Evolutionary conservation across 768 basidiomycete species (phyloP).

Genomic region (Lactarius hatsudake): DNA sequence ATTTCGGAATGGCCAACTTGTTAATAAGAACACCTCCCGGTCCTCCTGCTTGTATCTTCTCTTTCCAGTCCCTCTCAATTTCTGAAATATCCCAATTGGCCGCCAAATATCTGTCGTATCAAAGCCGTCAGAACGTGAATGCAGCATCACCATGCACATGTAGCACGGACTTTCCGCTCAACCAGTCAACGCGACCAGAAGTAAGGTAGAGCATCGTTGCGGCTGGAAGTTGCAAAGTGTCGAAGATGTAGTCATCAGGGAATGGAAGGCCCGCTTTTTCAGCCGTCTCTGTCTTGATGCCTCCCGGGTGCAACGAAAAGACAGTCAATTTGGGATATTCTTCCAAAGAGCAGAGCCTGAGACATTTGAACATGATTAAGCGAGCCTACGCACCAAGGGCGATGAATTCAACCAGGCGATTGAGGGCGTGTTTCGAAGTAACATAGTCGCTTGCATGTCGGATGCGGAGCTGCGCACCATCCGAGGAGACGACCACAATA

Average conservation of each 20-base stretch:
- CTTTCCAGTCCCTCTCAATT: background rate
- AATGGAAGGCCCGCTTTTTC: background rate
- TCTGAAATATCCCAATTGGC: background rate
- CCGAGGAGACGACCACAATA: background rate
- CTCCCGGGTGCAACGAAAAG: background rate
- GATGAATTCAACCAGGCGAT: background rate
- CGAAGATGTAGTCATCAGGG: background rate
- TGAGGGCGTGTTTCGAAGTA: constrained; percentile 8
- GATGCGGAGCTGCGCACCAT: constrained; percentile 1
- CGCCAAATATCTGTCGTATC: background rate
- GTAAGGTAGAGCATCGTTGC: constrained; percentile 11
- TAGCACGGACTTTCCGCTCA: constrained; percentile 1
- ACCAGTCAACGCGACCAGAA: background rate
- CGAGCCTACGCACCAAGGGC: background rate
- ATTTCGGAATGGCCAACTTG: background rate
- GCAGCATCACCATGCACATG: background rate
- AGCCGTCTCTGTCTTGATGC: background rate
- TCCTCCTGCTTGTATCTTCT: background rate
- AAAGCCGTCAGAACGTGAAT: background rate
- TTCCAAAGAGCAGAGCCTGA: background rate
- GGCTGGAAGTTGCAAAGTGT: background rate
- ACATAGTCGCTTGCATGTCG: background rate
- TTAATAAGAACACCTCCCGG: background rate
- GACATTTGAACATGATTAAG: background rate
- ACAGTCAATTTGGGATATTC: background rate